Conservation (phyloP, 345 rosid genomes). For the Tarenaya hassleriana region DNA sequence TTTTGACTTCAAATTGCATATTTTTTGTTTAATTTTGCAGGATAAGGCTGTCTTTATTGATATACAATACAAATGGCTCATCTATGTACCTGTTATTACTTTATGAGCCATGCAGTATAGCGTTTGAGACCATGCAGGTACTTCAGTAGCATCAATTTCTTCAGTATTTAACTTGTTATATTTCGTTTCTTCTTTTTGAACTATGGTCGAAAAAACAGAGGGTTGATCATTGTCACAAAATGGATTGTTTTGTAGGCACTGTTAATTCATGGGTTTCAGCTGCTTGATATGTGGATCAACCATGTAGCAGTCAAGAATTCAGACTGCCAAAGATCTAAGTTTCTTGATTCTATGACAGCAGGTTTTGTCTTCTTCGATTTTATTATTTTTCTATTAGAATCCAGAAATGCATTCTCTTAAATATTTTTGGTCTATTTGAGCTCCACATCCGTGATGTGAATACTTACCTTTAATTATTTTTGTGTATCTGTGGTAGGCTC, state of each 20-base stretch:
- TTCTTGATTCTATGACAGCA: slow-evolving; percentile 59
- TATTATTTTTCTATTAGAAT: slow-evolving; percentile 8
- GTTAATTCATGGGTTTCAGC: slow-evolving; percentile 88
- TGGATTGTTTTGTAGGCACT: slow-evolving; percentile 50
- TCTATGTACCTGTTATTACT: slow-evolving; percentile 33
- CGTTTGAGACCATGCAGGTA: slow-evolving; percentile 41
- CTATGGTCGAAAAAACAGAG: too few species aligned
- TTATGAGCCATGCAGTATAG: slow-evolving; percentile 39
- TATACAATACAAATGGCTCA: slow-evolving; percentile 30
- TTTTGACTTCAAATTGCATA: too few species aligned
- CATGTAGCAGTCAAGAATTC: slow-evolving; percentile 54
- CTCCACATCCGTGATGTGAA: slow-evolving; percentile 4
- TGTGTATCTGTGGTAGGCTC: slow-evolving; percentile 48
- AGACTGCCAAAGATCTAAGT: slow-evolving; percentile 55
- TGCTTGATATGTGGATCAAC: slow-evolving; percentile 82
- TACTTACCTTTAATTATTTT: slow-evolving; percentile 5
- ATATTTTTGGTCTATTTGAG: slow-evolving; percentile 9
- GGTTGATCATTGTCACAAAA: not conserved
- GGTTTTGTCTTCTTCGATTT: slow-evolving; percentile 34
- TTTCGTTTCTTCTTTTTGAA: too few species aligned
- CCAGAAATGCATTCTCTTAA: not conserved
- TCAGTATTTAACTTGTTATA: not conserved
- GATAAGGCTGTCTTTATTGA: slow-evolving; percentile 35
- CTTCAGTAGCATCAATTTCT: not conserved
- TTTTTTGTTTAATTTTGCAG: slow-evolving; percentile 21